A percentile compares a stretch with the other conserved stretches of the same genome.
Conservation (phyloP, 345 rosid species). For the Nasturtium officinale region DNA sequence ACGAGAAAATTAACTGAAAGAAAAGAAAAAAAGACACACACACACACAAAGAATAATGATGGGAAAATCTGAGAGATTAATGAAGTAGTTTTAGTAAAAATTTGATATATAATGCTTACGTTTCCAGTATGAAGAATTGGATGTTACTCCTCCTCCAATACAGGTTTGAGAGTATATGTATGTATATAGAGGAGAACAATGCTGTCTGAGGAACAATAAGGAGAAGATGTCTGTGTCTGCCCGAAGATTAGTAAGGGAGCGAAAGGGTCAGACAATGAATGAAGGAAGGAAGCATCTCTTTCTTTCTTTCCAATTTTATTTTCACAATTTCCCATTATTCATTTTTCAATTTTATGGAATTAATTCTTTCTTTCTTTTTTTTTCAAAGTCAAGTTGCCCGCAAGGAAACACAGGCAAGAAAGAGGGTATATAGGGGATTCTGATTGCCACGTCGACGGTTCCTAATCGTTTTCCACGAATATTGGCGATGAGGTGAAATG, state of each 20-base stretch:
- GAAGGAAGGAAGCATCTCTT: constrained; percentile 9
- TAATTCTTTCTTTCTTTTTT: background rate
- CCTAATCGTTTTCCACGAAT: background rate
- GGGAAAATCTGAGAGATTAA: background rate
- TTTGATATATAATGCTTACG: constrained; percentile 16
- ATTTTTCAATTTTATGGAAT: background rate
- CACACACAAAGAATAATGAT: background rate
- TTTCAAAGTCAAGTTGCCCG: background rate
- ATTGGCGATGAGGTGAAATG: background rate
- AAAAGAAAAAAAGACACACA: background rate
- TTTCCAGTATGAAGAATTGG: constrained; percentile 10
- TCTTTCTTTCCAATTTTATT: background rate
- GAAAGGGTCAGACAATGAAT: constrained; percentile 23
- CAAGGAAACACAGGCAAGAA: too few species aligned
- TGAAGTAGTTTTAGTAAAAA: background rate
- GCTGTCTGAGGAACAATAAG: constrained; percentile 37
- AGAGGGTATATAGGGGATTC: too few species aligned
- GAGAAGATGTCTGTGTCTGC: constrained; percentile 37
- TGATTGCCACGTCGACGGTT: constrained; percentile 29
- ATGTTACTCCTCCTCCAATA: constrained; percentile 19
- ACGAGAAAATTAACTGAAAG: background rate
- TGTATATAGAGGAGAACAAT: background rate
- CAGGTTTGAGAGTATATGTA: background rate
- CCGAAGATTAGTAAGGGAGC: constrained; percentile 21
- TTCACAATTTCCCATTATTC: background rate